Conservation (phyloP, 164 flowering plant species). For the Annona squamosa region DNA sequence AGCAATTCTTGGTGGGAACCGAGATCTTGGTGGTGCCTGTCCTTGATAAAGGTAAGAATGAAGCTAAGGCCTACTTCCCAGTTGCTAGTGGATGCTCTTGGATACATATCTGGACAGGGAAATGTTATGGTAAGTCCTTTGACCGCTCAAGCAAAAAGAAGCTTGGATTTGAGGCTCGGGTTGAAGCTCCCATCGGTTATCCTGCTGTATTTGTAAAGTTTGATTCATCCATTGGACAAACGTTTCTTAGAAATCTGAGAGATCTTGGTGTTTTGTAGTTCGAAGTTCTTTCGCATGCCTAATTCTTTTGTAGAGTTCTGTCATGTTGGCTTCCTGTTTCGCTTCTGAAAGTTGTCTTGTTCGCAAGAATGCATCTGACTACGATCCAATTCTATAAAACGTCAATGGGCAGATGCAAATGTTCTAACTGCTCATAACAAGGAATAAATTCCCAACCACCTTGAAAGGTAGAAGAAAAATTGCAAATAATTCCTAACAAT, state of each 20-base stretch:
- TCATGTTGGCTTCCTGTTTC: no score
- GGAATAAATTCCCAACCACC: no score
- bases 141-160: background rate
- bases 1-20: constrained; percentile 74
- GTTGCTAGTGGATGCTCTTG: constrained; percentile 43
- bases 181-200: constrained; percentile 64
- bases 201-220: constrained; percentile 73
- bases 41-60: constrained; percentile 58
- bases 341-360: no score
- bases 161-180: constrained; percentile 42
- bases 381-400: no score
- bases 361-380: no score
- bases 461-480: no score
- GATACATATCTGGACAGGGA: constrained; percentile 75
- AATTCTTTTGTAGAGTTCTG: background rate
- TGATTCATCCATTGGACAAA: constrained; percentile 52
- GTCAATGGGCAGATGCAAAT: no score
- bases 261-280: constrained; percentile 18
- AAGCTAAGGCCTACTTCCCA: constrained; percentile 67
- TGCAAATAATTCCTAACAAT: no score
- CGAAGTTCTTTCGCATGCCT: background rate
- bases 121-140: constrained; percentile 16
- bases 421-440: no score
- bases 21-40: constrained; percentile 80
- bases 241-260: constrained; percentile 46